Conservation (phyloP, 1,139 yeast species). For the Zygoascus meyerae region DNA sequence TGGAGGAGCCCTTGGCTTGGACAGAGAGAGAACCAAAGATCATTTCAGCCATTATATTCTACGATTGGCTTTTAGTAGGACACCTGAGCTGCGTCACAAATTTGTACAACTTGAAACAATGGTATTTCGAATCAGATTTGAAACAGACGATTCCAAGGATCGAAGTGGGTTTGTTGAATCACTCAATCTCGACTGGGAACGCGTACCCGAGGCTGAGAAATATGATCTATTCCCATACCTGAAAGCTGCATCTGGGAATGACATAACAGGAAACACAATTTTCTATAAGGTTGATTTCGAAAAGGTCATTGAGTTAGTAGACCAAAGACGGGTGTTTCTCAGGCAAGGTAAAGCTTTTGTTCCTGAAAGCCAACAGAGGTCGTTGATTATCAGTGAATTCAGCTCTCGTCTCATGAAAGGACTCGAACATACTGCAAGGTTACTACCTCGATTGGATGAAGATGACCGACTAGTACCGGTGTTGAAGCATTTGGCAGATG, state of each 20-base stretch:
- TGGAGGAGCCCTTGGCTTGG: slow-evolving; percentile 15
- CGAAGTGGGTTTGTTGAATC: slow-evolving; percentile 61
- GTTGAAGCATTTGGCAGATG: slow-evolving; percentile 58
- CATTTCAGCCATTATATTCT: slow-evolving; percentile 87
- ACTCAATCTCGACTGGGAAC: slow-evolving; percentile 57
- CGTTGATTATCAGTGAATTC: slow-evolving; percentile 62
- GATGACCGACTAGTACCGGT: slow-evolving; percentile 86
- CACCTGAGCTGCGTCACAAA: slow-evolving; percentile 72
- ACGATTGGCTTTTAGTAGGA: slow-evolving; percentile 82
- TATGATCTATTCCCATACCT: slow-evolving; percentile 45
- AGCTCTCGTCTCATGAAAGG: slow-evolving; percentile 47
- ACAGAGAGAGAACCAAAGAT: slow-evolving; percentile 70
- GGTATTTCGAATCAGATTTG: slow-evolving; percentile 69
- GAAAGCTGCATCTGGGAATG: slow-evolving; percentile 35
- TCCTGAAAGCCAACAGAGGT: slow-evolving; percentile 74
- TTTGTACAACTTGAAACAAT: slow-evolving; percentile 71
- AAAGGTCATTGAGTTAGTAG: slow-evolving; percentile 68
- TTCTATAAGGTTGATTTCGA: slow-evolving; percentile 80
- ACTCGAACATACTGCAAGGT: slow-evolving; percentile 64
- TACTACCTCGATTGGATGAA: slow-evolving; percentile 81
- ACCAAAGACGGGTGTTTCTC: slow-evolving; percentile 61
- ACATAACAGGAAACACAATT: slow-evolving; percentile 3
- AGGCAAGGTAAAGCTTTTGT: slow-evolving; percentile 73
- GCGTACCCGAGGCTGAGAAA: slow-evolving; percentile 61
- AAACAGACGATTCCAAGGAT: slow-evolving; percentile 59